These are phyloP conservation scores for Hypsizygus ulmarius DNA, from an alignment of 1,284 basidiomycete species.

Conservation along the genomic window DNA sequence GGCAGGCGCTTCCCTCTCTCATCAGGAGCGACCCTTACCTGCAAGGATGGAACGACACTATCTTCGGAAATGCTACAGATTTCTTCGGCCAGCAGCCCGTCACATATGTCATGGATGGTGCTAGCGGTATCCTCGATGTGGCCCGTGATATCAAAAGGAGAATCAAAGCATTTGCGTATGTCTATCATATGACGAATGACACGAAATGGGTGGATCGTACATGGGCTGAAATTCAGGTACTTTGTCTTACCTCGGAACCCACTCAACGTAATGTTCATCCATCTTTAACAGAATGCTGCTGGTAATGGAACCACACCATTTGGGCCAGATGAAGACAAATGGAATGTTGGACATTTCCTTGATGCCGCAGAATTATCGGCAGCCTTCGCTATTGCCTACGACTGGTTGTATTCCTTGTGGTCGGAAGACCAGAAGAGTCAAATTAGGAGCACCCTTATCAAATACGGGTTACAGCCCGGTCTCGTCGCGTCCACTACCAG, in stretches of 20 bases:
- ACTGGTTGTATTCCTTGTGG: conserved; percentile 93
- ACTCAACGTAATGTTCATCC: conserved; percentile 6
- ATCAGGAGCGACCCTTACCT: conserved; percentile 88
- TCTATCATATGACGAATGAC: conserved; percentile 87
- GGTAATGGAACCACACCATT: conserved; percentile 61
- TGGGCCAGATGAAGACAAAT: conserved; percentile 59
- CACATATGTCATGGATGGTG: conserved; percentile 75
- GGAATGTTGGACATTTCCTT: conserved; percentile 92
- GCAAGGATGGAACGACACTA: conserved; percentile 85
- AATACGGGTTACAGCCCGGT: conserved; percentile 75
- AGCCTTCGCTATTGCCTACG: conserved; percentile 91
- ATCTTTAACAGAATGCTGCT: conserved; percentile 55
- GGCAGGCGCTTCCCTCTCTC: conserved; percentile 79
- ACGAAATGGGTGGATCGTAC: conserved; percentile 84
- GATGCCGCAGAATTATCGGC: conserved; percentile 89
- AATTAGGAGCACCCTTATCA: conserved; percentile 76
- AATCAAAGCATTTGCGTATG: conserved; percentile 93
- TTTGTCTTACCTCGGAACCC: no score
- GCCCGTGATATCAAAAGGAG: conserved; percentile 88
- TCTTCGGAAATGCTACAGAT: conserved; percentile 84
- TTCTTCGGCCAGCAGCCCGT: conserved; percentile 66
- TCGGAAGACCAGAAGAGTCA: conserved; percentile 65
- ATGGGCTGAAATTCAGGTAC: conserved; percentile 79
- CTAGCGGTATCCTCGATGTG: conserved; percentile 91
- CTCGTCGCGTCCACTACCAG: conserved; percentile 45